A percentile compares a stretch with the other conserved stretches of the same genome.
These are phyloP conservation scores for Stipa capillata DNA, from an alignment of 176 grass and related monocot species.

Conservation along the genomic window DNA sequence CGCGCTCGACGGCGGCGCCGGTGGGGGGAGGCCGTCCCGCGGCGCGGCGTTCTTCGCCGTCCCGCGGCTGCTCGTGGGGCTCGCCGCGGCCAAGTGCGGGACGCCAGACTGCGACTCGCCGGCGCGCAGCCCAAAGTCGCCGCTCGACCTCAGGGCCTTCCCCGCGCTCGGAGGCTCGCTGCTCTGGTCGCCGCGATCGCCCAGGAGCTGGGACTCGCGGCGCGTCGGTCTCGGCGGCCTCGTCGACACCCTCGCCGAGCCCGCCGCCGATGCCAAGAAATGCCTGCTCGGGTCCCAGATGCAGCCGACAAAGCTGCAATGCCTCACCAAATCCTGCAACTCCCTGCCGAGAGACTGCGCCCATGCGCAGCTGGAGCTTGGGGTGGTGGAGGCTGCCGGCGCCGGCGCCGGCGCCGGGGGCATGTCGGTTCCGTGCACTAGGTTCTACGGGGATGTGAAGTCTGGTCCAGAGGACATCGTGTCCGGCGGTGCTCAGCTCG, in stretches of 20 bases:
- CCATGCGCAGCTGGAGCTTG: slow-evolving; percentile 4
- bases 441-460: slow-evolving; percentile 43
- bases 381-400: slow-evolving; percentile 15
- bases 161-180: slow-evolving; percentile 20
- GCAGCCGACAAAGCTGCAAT: slow-evolving; percentile 6
- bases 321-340: not conserved
- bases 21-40: slow-evolving; percentile 9
- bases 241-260: slow-evolving; percentile 43
- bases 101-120: slow-evolving; percentile 43
- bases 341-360: slow-evolving; percentile 47
- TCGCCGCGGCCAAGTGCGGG: slow-evolving; percentile 30
- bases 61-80: slow-evolving; percentile 58
- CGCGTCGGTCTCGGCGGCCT: slow-evolving; percentile 63
- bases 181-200: slow-evolving; percentile 41
- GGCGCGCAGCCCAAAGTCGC: slow-evolving; percentile 74
- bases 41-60: slow-evolving; percentile 44
- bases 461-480: slow-evolving; percentile 40
- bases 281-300: slow-evolving; percentile 21
- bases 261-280: slow-evolving; percentile 13
- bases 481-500: not conserved
- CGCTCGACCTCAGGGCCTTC: slow-evolving; percentile 66
- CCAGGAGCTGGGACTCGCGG: slow-evolving; percentile 65
- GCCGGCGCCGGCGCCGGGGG: not conserved
- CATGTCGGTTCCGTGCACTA: slow-evolving; percentile 22
- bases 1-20: slow-evolving; percentile 17